phyloP scores from a whole-genome alignment of 2,329 filamentous ascomycete species.

The Hyphodiscus sp. region DNA sequence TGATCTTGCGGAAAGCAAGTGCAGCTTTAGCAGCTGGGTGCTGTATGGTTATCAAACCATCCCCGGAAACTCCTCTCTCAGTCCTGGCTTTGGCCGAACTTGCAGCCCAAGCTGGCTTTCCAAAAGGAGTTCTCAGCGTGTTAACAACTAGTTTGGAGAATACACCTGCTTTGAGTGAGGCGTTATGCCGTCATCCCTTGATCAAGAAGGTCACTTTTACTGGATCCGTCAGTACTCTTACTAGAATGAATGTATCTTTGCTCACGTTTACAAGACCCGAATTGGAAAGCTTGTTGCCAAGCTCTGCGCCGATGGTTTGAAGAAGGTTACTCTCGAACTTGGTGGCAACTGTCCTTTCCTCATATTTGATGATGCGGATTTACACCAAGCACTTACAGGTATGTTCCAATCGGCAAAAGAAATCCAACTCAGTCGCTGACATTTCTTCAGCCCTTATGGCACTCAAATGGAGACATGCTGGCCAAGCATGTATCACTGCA shows the following conservation, averaged over 20 bases:
- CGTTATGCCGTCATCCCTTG: constrained; percentile 49
- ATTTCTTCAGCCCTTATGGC: constrained; percentile 33
- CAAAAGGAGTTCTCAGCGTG: constrained; percentile 54
- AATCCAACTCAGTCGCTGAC: not conserved
- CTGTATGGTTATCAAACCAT: constrained; percentile 68
- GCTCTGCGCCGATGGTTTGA: constrained; percentile 52
- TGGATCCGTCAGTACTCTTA: constrained; percentile 34
- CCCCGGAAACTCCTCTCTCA: constrained; percentile 58
- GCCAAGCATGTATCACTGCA: constrained; percentile 59
- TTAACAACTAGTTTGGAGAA: constrained; percentile 52
- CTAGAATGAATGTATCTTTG: not conserved
- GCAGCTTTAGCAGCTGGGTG: constrained; percentile 66
- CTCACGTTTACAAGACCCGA: constrained; percentile 34
- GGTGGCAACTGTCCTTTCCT: constrained; percentile 61
- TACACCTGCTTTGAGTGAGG: constrained; percentile 46
- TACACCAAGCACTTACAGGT: constrained; percentile 48
- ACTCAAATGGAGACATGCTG: constrained; percentile 52
- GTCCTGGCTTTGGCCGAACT: constrained; percentile 48
- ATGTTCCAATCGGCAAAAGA: constrained; percentile 7
- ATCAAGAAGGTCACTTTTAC: constrained; percentile 60
- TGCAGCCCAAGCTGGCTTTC: constrained; percentile 49
- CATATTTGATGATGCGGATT: constrained; percentile 57
- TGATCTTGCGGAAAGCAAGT: constrained; percentile 62
- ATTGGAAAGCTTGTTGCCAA: constrained; percentile 57
- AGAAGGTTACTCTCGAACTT: constrained; percentile 58